Conservation (phyloP, 257 asterid species). For the Solanum clarkiae region DNA sequence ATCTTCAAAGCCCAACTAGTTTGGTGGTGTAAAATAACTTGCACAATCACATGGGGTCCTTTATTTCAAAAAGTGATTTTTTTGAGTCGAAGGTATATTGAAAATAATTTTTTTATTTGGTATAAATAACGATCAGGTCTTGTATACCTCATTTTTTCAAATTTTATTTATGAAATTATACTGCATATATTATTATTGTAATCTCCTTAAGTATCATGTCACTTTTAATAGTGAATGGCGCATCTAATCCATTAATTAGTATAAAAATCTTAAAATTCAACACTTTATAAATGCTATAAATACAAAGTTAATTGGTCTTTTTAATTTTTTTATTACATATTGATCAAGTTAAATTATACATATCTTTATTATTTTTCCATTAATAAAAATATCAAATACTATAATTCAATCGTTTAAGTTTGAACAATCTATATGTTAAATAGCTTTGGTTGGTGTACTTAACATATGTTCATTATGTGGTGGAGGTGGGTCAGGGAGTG, state of each 20-base stretch:
- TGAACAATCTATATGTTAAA: too few relatives aligned
- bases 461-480: too few relatives aligned
- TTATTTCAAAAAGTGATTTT: too few relatives aligned
- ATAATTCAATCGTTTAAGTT: too few relatives aligned
- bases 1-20: not conserved
- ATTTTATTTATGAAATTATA: not conserved
- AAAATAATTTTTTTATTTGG: not conserved
- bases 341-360: not conserved
- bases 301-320: not conserved
- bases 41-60: too few relatives aligned
- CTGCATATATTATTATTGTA: not conserved
- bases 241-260: not conserved
- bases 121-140: not conserved
- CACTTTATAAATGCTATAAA: not conserved
- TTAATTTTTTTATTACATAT: not conserved
- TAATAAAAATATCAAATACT: too few relatives aligned
- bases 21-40: not conserved
- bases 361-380: not conserved
- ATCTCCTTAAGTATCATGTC: not conserved
- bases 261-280: not conserved
- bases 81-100: too few relatives aligned
- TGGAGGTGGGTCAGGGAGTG: too few relatives aligned
- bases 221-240: not conserved
- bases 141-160: accelerated
- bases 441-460: too few relatives aligned